Base-by-base conservation (phyloP, 805 yeast species). In the Pichia cabralensis region DNA sequence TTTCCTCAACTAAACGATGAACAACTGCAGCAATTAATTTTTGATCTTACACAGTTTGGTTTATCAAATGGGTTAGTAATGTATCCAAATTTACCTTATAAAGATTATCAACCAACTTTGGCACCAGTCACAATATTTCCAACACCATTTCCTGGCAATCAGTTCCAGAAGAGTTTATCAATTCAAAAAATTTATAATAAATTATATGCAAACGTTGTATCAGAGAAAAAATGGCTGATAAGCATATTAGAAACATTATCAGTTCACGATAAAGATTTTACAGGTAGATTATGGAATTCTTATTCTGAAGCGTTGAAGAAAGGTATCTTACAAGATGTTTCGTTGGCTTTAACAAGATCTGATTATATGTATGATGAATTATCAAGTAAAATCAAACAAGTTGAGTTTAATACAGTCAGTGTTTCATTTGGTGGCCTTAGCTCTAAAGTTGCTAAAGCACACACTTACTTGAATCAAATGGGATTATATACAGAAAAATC, bases 391-490 rank as follows among this genome's bases (percentile, higher is more conserved):
- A 80, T 89, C 49, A 88, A 89, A 52, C 98, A 92, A 57, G 92
- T 92, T 33, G 99, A 92, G 56, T 89, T 89, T 62, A 92, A 92
- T 58, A 88, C 98, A 1, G 84, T 92, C 3, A 81, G 95, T 48
- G 95, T 89, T 4, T 88, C 96, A 1, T 92, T 92, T 62, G 96
- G 94, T 15, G 97, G 94, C 0, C 64, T 92, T 37, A 79, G 95
- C 2, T 55, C 85, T 11, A 81, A 79, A 52, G 89, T 84, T 18
- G 81, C 92, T 15, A 64, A 72, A 44, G 61, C 84, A 37, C 98
- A 92, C 56, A 56, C 66, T 15, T 83, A 70, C 47, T 57, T 80
- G 49, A 80, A 81, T 51, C 50, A 57, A 4, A 49, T 62, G 7
- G 86, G 86, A 3, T 55, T 58, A n/a, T 82, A 81, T 49, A 17